phyloP scores from a whole-genome alignment of 768 basidiomycete species.

The Russula brevipes region DNA sequence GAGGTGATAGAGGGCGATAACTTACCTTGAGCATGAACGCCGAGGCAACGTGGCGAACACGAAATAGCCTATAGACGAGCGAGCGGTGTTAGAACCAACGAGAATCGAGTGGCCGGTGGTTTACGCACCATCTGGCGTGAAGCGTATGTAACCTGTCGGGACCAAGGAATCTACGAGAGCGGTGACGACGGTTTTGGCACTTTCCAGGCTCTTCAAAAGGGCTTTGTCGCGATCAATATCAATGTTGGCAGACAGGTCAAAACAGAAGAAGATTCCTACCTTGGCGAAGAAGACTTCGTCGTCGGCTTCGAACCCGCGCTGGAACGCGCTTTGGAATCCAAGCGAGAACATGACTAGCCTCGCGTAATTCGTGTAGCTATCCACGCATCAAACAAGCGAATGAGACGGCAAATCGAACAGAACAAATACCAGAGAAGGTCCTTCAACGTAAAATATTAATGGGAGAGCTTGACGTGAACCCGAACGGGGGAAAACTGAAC shows the following conservation, averaged over 20 bases:
- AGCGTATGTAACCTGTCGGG: conserved; percentile 29
- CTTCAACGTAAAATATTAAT: conserved; percentile 38
- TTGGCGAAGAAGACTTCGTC: conserved; percentile 30
- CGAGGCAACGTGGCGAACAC: conserved; percentile 46
- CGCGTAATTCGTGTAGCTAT: conserved; percentile 29
- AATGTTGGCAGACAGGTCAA: conserved; percentile 4
- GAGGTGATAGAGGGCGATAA: neutral
- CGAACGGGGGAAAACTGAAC: too few species aligned
- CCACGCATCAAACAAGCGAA: neutral
- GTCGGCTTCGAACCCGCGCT: conserved; percentile 24
- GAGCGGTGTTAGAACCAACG: neutral
- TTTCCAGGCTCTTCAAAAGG: conserved; percentile 19
- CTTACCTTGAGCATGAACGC: conserved; percentile 77
- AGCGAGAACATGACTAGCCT: conserved; percentile 40
- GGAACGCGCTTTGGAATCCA: conserved; percentile 39
- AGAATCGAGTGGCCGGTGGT: neutral
- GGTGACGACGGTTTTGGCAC: conserved; percentile 19
- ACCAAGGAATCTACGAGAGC: conserved; percentile 22
- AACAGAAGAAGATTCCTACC: conserved; percentile 20
- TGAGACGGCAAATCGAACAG: neutral
- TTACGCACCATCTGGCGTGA: conserved; percentile 28
- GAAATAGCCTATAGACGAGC: conserved; percentile 17
- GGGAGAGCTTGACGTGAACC: conserved; percentile 25
- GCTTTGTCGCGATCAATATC: neutral
- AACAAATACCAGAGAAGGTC: neutral